A percentile compares a stretch with the other conserved stretches of the same genome.
Conservation (phyloP, 257 asterid species). For the Eucommia ulmoides region DNA sequence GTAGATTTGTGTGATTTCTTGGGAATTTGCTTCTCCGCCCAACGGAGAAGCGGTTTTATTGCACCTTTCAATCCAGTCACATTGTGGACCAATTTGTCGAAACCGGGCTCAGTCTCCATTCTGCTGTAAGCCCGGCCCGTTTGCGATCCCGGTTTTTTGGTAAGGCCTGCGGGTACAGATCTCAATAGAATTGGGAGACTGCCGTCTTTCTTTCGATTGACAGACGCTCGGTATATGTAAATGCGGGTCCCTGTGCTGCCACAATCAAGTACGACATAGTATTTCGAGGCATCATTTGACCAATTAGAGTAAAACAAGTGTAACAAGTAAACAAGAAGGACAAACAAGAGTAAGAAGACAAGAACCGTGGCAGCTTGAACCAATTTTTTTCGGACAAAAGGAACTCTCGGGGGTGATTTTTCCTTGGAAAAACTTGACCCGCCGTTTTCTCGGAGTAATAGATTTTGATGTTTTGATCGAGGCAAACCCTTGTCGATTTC, state of each 20-base stretch:
- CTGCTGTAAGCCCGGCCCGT: conserved; percentile 86
- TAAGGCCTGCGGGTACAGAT: conserved; percentile 71
- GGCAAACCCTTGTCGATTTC: conserved; percentile 27
- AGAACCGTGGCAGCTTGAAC: conserved; percentile 34
- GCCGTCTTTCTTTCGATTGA: conserved; percentile 37
- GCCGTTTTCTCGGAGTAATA: conserved; percentile 34
- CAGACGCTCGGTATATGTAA: conserved; percentile 69
- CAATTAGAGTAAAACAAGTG: conserved; percentile 42
- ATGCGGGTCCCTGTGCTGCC: conserved; percentile 99
- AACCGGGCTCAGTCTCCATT: conserved; percentile 98
- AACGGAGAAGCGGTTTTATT: conserved; percentile 47
- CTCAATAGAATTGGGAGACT: conserved; percentile 58
- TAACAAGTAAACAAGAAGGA: conserved; percentile 36
- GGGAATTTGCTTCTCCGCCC: conserved; percentile 98
- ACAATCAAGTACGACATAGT: conserved; percentile 82
- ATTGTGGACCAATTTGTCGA: conserved; percentile 84
- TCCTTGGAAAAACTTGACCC: conserved; percentile 82
- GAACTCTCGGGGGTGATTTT: conserved; percentile 25
- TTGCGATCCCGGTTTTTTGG: conserved; percentile 41
- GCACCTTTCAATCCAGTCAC: conserved; percentile 52
- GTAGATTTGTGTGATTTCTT: conserved; percentile 56
- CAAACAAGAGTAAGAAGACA: conserved; percentile 44
- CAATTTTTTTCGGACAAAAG: conserved; percentile 47
- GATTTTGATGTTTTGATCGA: conserved; percentile 22
- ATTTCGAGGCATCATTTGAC: conserved; percentile 50